Base-by-base conservation (phyloP, 257 asterid species). In the Ilex aquifolium region DNA sequence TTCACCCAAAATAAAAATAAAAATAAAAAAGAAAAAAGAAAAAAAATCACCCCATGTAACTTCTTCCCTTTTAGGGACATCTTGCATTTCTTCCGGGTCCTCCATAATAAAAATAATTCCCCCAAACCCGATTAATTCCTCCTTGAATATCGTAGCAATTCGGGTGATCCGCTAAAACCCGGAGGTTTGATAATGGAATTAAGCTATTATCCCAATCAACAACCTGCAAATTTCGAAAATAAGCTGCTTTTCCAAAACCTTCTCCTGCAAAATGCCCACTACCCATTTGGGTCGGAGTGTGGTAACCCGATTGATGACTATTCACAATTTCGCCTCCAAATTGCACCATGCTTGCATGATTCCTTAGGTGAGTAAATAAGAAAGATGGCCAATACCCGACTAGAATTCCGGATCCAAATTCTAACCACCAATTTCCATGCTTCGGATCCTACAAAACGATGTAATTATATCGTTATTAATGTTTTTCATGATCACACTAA, bases 241-340 rank as follows among this genome's bases (percentile, higher is more conserved):
- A 81, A 1, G 87, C 78, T 5, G 87, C 81, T 73, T 78, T 81
- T 6, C 78, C 78, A 29, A 78, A 81, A 4, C 87, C 87, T 78
- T 78, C 78, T 10, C 70, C 67, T 4, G 87, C 74, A 68, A 81
- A 81, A 81, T 81, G 87, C 2, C 87, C 87, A 68, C 82, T 81
- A 15, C 87, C 87, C 87, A 81, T 81, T 70, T 81, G 87, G 10
- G 87, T 81, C 2, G 82, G 67, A 13, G 87, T 81, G 63, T 81
- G 87, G 10, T 39, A 69, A 21, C 83, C 83, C 6, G 69, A 68
- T 1, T 49, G 54, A 29, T 68, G 59, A 11, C 76, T 71, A 57
- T 81, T 81, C 61, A 81, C 81, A 21, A 75, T 61, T 59, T 81
- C 87, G 2, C 78, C 82, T 69, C 83, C 84, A 72, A 76, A 83